Evolutionary conservation across 78 protist species (phyloP).

Genomic region (Dictyostelium brefeldianum): DNA sequence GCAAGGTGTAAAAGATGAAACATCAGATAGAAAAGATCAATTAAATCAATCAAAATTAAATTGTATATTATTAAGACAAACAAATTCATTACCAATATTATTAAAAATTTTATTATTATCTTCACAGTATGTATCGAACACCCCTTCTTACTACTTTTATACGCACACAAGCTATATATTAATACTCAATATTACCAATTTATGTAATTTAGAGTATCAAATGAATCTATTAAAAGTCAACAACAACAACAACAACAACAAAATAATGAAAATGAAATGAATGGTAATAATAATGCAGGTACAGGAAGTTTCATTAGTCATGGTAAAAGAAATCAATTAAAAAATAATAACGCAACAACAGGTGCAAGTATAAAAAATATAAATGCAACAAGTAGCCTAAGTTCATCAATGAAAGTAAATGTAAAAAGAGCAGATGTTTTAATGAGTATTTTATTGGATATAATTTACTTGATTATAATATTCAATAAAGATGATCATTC

Average conservation of each 20-base stretch:
- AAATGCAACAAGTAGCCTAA: conserved; percentile 7
- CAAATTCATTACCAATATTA: conserved; percentile 17
- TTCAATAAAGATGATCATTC: conserved; percentile 38
- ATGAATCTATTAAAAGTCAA: background rate
- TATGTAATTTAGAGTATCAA: conserved; percentile 35
- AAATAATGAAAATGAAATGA: background rate
- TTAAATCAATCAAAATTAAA: conserved; percentile 14
- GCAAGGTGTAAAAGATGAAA: conserved; percentile 46
- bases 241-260: conserved; percentile 18
- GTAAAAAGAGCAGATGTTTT: conserved; percentile 61
- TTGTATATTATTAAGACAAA: conserved; percentile 13
- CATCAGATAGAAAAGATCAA: background rate
- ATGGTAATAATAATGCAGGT: background rate
- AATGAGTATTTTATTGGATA: conserved; percentile 46
- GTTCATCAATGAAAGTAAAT: conserved; percentile 36
- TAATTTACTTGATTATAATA: conserved; percentile 38
- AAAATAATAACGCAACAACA: background rate
- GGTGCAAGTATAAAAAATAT: background rate
- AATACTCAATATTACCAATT: too few relatives aligned
- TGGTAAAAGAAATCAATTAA: background rate
- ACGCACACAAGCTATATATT: background rate
- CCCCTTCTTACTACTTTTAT: too few relatives aligned
- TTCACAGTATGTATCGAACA: conserved; percentile 54
- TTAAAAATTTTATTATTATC: conserved; percentile 41
- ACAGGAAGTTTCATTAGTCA: background rate